Evolutionary conservation across 1,284 basidiomycete genomes (phyloP), one percentile per base, ranked within the genome.

Genomic region (Ustilago trichophora): DNA sequence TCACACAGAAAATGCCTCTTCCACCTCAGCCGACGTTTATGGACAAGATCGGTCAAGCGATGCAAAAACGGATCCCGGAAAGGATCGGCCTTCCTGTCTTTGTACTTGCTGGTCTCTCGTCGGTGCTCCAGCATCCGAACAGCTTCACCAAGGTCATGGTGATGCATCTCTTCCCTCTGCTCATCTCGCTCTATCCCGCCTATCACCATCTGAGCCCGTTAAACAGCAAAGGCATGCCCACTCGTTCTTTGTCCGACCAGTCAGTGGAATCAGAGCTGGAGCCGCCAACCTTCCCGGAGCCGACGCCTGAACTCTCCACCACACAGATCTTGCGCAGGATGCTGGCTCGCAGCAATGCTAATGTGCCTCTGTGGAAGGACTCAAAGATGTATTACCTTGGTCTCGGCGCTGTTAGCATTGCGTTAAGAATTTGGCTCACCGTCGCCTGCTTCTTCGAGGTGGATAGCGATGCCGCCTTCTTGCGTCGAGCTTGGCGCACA

Each of bases 151-250:
- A 87, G 64, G 84, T 91, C 16, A 83, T 89, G 49, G 60, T 83
- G 38, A 88, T 90, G 86, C 90, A 91, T 78, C 81, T 78, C 5
- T 82, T 88, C 7, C 83, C 89, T 22, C 53, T 89, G 32, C 43
- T 88, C 3, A 87, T 89, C 8, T 83, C 89, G 37, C 32, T 87
- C 40, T 65, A 65, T 37, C 50, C 62, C 13, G 33, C 31, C 16
- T 38, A 50, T 31, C 44, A 51, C 16, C 40, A n/a, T n/a, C n/a
- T n/a, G n/a, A 46, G 29, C 18, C 29, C 3, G 21, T 25, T 18
- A 62, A 32, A 3, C 21, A 26, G 13, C 35, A 32, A 25, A 7
- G n/a, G 3, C 22, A 27, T 9, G 15, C 29, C 13, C 27, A 42
- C 2, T 24, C 51, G 3, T 19, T 22, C 8, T 34, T 26, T 18